Conservation (phyloP, 371 early-diverging fungal species). For the Dichotomocladium elegans region DNA sequence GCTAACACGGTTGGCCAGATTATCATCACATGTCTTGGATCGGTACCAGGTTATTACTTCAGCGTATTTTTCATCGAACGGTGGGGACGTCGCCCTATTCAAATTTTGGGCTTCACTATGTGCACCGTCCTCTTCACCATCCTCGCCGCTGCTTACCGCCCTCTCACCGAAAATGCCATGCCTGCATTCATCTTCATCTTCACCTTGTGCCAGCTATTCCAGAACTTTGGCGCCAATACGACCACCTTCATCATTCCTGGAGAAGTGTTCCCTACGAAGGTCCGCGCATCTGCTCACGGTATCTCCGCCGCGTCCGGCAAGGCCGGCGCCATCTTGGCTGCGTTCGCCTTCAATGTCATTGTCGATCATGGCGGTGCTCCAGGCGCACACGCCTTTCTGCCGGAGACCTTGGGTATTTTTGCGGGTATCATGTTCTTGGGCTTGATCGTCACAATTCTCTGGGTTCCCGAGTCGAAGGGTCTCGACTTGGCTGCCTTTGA, state of each 20-base stretch:
- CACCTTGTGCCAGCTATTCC: slow-evolving; percentile 74
- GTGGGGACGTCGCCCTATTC: slow-evolving; percentile 79
- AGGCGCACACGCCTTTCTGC: slow-evolving; percentile 61
- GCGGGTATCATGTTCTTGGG: slow-evolving; percentile 69
- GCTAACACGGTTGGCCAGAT: slow-evolving; percentile 73
- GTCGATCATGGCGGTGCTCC: slow-evolving; percentile 52
- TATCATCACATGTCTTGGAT: slow-evolving; percentile 79
- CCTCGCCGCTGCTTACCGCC: slow-evolving; percentile 67
- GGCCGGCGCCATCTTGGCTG: slow-evolving; percentile 69
- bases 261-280: slow-evolving; percentile 89
- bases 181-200: slow-evolving; percentile 71
- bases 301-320: slow-evolving; percentile 88
- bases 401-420: slow-evolving; percentile 64
- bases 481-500: slow-evolving; percentile 56
- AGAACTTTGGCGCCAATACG: slow-evolving; percentile 90
- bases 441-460: slow-evolving; percentile 42
- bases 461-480: slow-evolving; percentile 56
- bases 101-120: slow-evolving; percentile 72
- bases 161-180: slow-evolving; percentile 50
- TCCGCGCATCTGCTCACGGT: slow-evolving; percentile 84
- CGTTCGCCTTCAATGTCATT: slow-evolving; percentile 56
- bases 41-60: slow-evolving; percentile 87
- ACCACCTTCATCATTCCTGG: slow-evolving; percentile 90
- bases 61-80: slow-evolving; percentile 77
- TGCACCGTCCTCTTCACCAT: slow-evolving; percentile 72